These are phyloP conservation scores for Dactylellina parvicollis DNA, from an alignment of 2,329 filamentous ascomycete genomes.

Conservation along the genomic window DNA sequence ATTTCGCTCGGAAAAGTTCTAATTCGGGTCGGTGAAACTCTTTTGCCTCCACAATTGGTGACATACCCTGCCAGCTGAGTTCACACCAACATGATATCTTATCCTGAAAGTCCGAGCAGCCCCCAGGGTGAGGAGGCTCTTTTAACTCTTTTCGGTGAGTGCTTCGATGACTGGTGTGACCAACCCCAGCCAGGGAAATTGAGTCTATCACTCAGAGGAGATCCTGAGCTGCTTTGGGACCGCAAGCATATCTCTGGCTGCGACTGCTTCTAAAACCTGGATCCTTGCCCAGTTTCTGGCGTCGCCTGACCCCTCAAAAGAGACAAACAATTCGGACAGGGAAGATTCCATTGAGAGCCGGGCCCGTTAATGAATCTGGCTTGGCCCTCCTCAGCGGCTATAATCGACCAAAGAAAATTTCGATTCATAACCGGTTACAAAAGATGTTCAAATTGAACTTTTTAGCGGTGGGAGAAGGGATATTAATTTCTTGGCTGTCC, in stretches of 20 bases:
- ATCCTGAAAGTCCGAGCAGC: not conserved
- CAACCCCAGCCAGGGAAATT: not conserved
- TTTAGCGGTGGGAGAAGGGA: slow-evolving; percentile 2
- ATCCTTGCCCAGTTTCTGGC: slow-evolving; percentile 8
- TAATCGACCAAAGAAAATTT: not conserved
- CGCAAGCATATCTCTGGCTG: not conserved
- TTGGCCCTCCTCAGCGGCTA: not conserved
- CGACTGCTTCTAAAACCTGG: not conserved
- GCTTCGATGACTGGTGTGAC: not conserved
- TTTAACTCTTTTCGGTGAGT: not conserved
- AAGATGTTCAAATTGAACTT: slow-evolving; percentile 7
- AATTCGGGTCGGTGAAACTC: not conserved
- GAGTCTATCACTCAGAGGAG: not conserved
- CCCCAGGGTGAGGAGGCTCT: not conserved
- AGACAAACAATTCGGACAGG: slow-evolving; percentile 11
- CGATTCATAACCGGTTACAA: not conserved
- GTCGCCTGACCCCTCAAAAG: slow-evolving; percentile 5
- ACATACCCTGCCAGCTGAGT: slow-evolving; percentile 2
- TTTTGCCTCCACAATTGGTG: slow-evolving; percentile 7
- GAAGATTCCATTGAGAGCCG: not conserved
- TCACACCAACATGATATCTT: not conserved
- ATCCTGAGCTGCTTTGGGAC: not conserved
- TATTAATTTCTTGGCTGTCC: not conserved
- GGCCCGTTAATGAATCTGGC: slow-evolving; percentile 7
- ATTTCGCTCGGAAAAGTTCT: not conserved